These are phyloP conservation scores for Lyophyllum shimeji DNA, from an alignment of 768 basidiomycete species.

Conservation along the genomic window DNA sequence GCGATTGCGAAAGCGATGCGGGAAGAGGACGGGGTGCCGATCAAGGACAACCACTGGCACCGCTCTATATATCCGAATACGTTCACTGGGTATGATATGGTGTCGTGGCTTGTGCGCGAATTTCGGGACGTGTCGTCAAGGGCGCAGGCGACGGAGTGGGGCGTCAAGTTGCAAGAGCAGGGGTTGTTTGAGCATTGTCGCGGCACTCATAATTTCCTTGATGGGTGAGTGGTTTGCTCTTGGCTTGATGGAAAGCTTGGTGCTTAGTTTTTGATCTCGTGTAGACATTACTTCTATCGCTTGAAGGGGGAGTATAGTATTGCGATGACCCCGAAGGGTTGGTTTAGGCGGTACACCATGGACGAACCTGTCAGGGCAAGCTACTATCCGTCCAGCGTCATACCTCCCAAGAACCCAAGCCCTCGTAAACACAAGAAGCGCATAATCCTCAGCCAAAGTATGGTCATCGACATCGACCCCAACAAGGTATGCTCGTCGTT, in stretches of 20 bases:
- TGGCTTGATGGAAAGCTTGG: neutral
- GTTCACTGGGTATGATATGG: slow-evolving; percentile 88
- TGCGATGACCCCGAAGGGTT: slow-evolving; percentile 67
- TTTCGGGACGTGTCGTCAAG: slow-evolving; percentile 86
- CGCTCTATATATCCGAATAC: slow-evolving; percentile 69
- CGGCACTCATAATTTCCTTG: slow-evolving; percentile 78
- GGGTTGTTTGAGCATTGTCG: slow-evolving; percentile 86
- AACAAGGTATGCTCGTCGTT: slow-evolving; percentile 48
- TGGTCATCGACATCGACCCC: slow-evolving; percentile 86
- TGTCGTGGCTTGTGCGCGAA: slow-evolving; percentile 90
- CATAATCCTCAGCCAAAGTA: slow-evolving; percentile 81
- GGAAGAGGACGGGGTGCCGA: slow-evolving; percentile 79
- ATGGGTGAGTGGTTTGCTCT: slow-evolving; percentile 57
- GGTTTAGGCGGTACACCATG: slow-evolving; percentile 64
- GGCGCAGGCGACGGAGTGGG: slow-evolving; percentile 80
- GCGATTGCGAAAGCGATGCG: slow-evolving; percentile 82
- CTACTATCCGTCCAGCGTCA: slow-evolving; percentile 34
- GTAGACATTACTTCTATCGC: slow-evolving; percentile 86
- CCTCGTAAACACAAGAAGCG: slow-evolving; percentile 54
- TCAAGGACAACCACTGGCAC: slow-evolving; percentile 88
- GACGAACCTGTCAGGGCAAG: slow-evolving; percentile 37
- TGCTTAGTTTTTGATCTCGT: slow-evolving; percentile 2
- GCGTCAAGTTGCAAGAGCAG: slow-evolving; percentile 70
- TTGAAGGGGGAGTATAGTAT: slow-evolving; percentile 75
- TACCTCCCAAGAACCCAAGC: slow-evolving; percentile 34